Base-by-base conservation (phyloP, 768 basidiomycete species). In the Pholiota molesta region DNA sequence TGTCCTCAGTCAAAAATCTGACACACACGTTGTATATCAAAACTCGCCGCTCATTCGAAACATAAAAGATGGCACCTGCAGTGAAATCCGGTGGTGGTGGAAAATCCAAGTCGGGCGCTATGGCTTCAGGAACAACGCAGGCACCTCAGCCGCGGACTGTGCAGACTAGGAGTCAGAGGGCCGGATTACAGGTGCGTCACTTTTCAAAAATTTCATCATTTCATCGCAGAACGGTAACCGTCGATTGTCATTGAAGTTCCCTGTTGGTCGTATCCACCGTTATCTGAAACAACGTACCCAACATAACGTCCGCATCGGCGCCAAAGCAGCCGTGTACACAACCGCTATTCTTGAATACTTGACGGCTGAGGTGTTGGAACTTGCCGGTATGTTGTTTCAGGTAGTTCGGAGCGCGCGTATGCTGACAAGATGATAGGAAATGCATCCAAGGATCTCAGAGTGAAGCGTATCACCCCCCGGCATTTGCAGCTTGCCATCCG, bases 291-390 rank as follows among this genome's bases (percentile, higher is more conserved):
- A 90, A 71, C 86, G 91, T 66, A 97, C 94, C 17, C 92, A 95
- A 73, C 90, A 96, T 77, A 96, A 95, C 71, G 89, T 97, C 57
- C 91, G 95, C 39, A 94, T 99, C 65, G 96, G 95, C 29, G 96
- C 95, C n/a, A 97, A 97, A 74, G 95, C 95, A 28, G 95, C 96
- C 9, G 96, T 98, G 16, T 97, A 97, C 75, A 94, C 94, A n/a
- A 89, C 92, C 39, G 95, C 96, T 33, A 95, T 97, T 67, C 83
- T 97, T 59, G 96, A 99, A 75, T 98, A 99, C 72, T 82, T 99
- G 55, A 97, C 95, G 0, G 96, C 96, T 10, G 96, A 99, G 73
- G 96, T 99, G 9, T 79, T 99, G 56, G 96, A 98, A 74, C 86
- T 98, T 54, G 96, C 96, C 59, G 96, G 95, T 95, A 66, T 63